Base-by-base conservation (phyloP, 1,284 basidiomycete genomes). In the Porodaedalea pini region DNA sequence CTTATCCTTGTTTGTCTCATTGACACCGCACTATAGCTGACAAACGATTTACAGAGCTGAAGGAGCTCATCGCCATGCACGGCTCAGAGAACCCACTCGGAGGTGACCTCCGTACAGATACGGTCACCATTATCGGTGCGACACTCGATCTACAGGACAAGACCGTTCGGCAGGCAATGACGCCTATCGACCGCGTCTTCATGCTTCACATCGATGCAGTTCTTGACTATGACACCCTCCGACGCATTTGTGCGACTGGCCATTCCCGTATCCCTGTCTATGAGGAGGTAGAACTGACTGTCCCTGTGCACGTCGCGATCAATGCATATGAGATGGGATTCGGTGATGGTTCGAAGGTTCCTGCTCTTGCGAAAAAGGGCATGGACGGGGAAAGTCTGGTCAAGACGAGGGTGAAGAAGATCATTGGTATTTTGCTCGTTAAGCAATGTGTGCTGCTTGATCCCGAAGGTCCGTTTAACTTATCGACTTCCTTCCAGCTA, bases 401-500 rank as follows among this genome's bases (percentile, higher is more conserved):
- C 59, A 76, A 65, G 21, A 64, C 77, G 61, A 80, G 77, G 64
- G 80, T 81, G 45, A 90, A 89, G 72, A 89, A 86, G 73, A 90
- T 93, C 58, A 71, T 93, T 36, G 91, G 91, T 1, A 87, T 90
- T 45, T 73, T 94, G 40, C 76, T 93, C 4, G 90, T 92, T 53
- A 94, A 94, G 71, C 85, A 90, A 69, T 94, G 92, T 68, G 89
- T 96, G 11, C 73, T 95, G 56, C 80, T 96, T 7, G 93, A 96
- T 70, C 93, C 94, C 1, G 90, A 91, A 70, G 89, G 86, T 86
- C 61, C 34, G 62, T 58, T 31, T 31, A 8, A 8, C 21, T 32
- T 44, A 10, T 48, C 25, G 34, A 37, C 52, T 45, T 27, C 1
- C 40, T 57, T 29, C 19, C 4, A 13, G 19, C 32, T 23, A 7